phyloP scores from a whole-genome alignment of 352 stramenopile genomes.

The Albugo candida region DNA sequence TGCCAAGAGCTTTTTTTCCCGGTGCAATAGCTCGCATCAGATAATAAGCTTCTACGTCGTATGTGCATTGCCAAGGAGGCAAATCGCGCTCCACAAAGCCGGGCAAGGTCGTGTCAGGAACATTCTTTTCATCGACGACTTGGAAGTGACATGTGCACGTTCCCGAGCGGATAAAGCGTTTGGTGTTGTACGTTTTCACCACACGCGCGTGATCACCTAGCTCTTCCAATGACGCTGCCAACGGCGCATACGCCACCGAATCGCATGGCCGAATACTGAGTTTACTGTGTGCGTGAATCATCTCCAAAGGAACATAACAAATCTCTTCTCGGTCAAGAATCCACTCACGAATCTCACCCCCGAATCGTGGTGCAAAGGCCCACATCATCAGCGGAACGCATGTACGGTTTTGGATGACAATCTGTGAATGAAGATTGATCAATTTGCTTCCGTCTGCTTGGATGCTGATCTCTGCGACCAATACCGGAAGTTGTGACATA shows the following conservation, averaged over 20 bases:
- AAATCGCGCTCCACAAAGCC: constrained; percentile 72
- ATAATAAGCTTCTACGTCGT: constrained; percentile 76
- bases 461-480: constrained; percentile 75
- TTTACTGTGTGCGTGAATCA: constrained; percentile 75
- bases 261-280: constrained; percentile 71
- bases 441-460: constrained; percentile 76
- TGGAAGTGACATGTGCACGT: constrained; percentile 71
- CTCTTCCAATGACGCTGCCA: constrained; percentile 64
- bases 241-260: constrained; percentile 66
- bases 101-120: constrained; percentile 26
- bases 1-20: constrained; percentile 17
- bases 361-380: constrained; percentile 69
- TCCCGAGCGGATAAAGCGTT: constrained; percentile 59
- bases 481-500: constrained; percentile 37
- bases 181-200: constrained; percentile 49
- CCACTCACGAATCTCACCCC: constrained; percentile 56
- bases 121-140: constrained; percentile 40
- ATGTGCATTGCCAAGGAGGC: constrained; percentile 73
- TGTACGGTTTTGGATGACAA: constrained; percentile 73
- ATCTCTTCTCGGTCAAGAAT: constrained; percentile 68
- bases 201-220: constrained; percentile 49
- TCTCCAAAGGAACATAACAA: constrained; percentile 59
- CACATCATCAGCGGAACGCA: constrained; percentile 76
- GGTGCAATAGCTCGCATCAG: constrained; percentile 35
- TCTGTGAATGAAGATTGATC: constrained; percentile 72